Evolutionary conservation across 495 filamentous ascomycete species (phyloP), one percentile per base, ranked within the genome.

Genomic region (Aspergillus carlsbadensis): DNA sequence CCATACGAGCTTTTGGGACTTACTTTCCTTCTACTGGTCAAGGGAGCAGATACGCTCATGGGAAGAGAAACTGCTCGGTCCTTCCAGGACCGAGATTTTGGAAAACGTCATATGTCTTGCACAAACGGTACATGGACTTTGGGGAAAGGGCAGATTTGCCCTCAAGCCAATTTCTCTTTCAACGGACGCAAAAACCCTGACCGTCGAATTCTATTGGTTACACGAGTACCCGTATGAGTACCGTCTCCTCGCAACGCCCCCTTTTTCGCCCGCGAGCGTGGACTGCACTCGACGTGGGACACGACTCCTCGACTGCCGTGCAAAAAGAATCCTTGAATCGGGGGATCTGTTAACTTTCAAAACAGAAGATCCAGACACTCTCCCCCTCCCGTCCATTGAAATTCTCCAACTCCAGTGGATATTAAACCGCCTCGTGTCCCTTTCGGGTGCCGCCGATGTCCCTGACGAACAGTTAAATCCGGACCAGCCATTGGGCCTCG

Each of bases 391-490:
- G 22, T 60, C 53, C 21, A 35, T 62, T 11, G 56, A 58, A 11
- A 29, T 65, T 7, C 57, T 65, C 22, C 42, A 58, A 5, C 57
- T 63, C 41, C 63, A 63, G 56, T 65, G 60, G 63, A 35, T 60
- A 6, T 35, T 65, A 31, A 58, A 62, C 24, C 43, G 63, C 15
- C 20, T 65, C 24, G 49, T 54, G 10, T 56, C 59, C 0, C 46
- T 65, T 24, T 36, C 47, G 56, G 63, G 63, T 24, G 63, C 63
- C 24, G 63, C 59, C 5, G 61, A 64, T 54, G 46, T 57, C 4
- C 36, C 45, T 4, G 54, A 57, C 48, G 54, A 58, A 26, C 34
- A 56, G 24, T 7, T 46, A 6, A 24, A 46, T 18, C 20, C 41
- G 13, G 41, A 43, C 22, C 5, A 41, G 13, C 2, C 41, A 22